phyloP scores from a whole-genome alignment of 2,329 filamentous ascomycete genomes.

The Malbranchea zuffiana region DNA sequence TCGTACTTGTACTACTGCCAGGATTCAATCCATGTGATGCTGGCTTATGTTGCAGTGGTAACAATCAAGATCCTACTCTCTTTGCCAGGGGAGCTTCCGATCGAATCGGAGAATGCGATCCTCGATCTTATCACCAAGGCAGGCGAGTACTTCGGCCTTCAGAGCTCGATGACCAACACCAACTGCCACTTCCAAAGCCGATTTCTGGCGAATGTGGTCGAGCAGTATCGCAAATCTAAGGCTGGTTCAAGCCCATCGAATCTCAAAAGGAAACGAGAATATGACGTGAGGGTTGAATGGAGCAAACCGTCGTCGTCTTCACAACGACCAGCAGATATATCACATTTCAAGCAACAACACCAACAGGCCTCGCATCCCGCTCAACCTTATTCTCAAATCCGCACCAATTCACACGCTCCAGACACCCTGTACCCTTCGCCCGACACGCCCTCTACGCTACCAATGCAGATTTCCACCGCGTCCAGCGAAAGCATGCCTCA shows the following conservation, averaged over 20 bases:
- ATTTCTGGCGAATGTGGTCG: slow-evolving; percentile 17
- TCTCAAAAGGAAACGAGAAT: slow-evolving; percentile 10
- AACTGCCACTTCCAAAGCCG: slow-evolving; percentile 16
- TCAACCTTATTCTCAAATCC: background rate
- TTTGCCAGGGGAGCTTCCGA: slow-evolving; percentile 13
- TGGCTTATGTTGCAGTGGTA: slow-evolving; percentile 33
- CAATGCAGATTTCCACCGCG: background rate
- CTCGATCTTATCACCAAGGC: slow-evolving; percentile 14
- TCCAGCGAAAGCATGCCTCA: slow-evolving; percentile 1
- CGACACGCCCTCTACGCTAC: background rate
- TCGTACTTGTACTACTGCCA: slow-evolving; percentile 32
- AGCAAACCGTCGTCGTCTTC: background rate
- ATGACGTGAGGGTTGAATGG: slow-evolving; percentile 2
- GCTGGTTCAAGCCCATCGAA: slow-evolving; percentile 5
- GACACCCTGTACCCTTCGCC: background rate
- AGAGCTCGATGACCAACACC: slow-evolving; percentile 14
- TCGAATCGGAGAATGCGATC: slow-evolving; percentile 13
- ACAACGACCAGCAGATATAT: slow-evolving; percentile 1
- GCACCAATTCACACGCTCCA: background rate
- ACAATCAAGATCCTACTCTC: slow-evolving; percentile 25
- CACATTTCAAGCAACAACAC: background rate
- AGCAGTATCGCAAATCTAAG: slow-evolving; percentile 16
- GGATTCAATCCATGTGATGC: slow-evolving; percentile 36
- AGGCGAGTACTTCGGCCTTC: slow-evolving; percentile 14
- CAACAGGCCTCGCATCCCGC: background rate